Percentiles rank a stretch among this genome's conserved stretches.
Conservation (phyloP, 257 asterid species). For the Misopates orontium region DNA sequence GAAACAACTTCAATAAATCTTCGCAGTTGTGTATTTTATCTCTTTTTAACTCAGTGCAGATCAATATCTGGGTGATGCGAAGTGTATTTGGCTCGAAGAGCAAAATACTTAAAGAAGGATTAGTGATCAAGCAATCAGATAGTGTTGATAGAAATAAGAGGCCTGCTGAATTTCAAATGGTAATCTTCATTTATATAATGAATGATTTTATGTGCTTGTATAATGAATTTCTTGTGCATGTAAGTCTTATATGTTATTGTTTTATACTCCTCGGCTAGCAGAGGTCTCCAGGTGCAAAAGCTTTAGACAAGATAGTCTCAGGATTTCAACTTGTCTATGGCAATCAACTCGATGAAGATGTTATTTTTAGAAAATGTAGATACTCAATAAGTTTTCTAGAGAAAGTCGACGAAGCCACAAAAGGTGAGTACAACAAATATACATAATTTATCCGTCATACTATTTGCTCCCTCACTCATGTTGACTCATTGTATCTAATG, state of each 20-base stretch:
- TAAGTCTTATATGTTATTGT: constrained; percentile 17
- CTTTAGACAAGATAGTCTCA: constrained; percentile 67
- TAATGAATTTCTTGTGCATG: constrained; percentile 15
- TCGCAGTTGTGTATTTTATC: not conserved
- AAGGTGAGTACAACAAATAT: constrained; percentile 58
- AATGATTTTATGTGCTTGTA: constrained; percentile 4
- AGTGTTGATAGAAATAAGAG: constrained; percentile 48
- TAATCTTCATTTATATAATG: constrained; percentile 31
- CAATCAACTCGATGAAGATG: constrained; percentile 72
- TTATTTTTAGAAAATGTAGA: constrained; percentile 59
- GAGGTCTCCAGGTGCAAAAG: constrained; percentile 58
- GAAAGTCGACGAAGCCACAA: constrained; percentile 65
- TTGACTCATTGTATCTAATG: not conserved
- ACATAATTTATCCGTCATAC: constrained; percentile 23
- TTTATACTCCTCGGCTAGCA: constrained; percentile 32
- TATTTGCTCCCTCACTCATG: constrained; percentile 1
- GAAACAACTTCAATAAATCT: not conserved
- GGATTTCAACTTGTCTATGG: constrained; percentile 73
- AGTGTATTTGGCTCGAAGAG: constrained; percentile 97
- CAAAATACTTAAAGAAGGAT: constrained; percentile 85
- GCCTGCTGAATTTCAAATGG: constrained; percentile 56
- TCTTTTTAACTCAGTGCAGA: constrained; percentile 42
- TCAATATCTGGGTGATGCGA: constrained; percentile 90
- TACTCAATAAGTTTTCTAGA: constrained; percentile 60
- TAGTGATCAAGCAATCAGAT: constrained; percentile 52